Evolutionary conservation across 1,284 basidiomycete genomes (phyloP).

Genomic region (Irpex sp.): DNA sequence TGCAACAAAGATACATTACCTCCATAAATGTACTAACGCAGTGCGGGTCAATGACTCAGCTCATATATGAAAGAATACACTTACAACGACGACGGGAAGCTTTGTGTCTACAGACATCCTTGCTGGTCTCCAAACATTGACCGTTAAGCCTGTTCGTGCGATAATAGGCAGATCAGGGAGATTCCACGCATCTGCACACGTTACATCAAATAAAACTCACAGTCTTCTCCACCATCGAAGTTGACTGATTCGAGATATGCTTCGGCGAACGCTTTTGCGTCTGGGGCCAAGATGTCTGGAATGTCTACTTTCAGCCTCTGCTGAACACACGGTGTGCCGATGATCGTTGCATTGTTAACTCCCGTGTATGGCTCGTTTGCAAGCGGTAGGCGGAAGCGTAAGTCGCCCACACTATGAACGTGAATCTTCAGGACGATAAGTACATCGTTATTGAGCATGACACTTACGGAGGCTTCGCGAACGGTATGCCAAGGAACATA

Average conservation of each 20-base stretch:
- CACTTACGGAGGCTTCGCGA: conserved; percentile 31
- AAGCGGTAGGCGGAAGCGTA: conserved; percentile 54
- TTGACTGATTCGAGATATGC: too few relatives aligned
- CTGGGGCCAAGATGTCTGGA: neutral
- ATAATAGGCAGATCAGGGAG: too few relatives aligned
- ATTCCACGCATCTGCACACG: too few relatives aligned
- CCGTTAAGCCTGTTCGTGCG: neutral
- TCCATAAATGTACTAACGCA: conserved; percentile 60
- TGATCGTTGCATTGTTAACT: conserved; percentile 45
- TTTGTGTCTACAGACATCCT: conserved; percentile 2
- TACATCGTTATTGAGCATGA: neutral
- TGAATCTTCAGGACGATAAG: too few relatives aligned
- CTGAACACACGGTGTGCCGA: conserved; percentile 59
- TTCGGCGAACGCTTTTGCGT: neutral
- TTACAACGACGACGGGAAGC: conserved; percentile 8
- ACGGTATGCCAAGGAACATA: conserved; percentile 33
- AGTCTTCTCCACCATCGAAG: conserved; percentile 6
- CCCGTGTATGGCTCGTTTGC: conserved; percentile 48
- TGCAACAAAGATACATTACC: conserved; percentile 36
- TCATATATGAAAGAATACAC: neutral
- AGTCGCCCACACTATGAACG: conserved; percentile 18
- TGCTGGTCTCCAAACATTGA: conserved; percentile 16
- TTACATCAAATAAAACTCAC: neutral
- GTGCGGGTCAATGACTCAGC: too few relatives aligned
- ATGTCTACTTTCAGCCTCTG: conserved; percentile 34